Evolutionary conservation across 1,284 basidiomycete genomes (phyloP), one percentile per base, ranked within the genome.

Genomic region (Entoloma clypeatum): DNA sequence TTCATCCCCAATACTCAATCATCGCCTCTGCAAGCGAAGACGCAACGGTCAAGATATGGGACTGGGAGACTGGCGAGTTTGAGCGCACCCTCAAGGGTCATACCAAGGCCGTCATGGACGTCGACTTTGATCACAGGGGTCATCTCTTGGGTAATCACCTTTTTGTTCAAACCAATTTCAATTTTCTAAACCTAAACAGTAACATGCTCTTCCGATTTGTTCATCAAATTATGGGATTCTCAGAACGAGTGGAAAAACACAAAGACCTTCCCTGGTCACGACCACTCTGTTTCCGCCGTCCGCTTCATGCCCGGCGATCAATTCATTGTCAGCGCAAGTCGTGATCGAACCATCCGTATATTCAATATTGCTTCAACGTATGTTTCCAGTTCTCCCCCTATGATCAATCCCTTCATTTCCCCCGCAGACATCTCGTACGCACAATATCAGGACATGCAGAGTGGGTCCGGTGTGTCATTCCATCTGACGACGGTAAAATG

Each of bases 41-140:
- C 58, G 74, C 86, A 25, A 91, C 82, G 2, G 77, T 94, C 54
- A 94, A 94, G 67, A 79, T 95, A 37, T 94, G 92, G 91, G 92
- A 95, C 59, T 95, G 92, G 91, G 92, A 95, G 60, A 87, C 87
- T 26, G 92, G 92, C 18, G 92, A 94, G 51, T 87, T 93, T 56
- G 92, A 95, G 61, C 68, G 88, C 45, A 94, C 92, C 6, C 66
- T 95, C 45, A 95, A 94, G 64, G 90, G 92, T 0, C 92, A 95
- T 67, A 94, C 92, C 25, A 91, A 90, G 59, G 78, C 86, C 13
- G 85, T 95, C 13, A 81, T 81, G 59, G 90, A 93, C 62, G 79
- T 91, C 36, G 88, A 92, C 57, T 95, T 88, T 60, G 91, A 94
- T 61, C 75, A 79, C 47, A 90, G 86, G 62, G 92, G 92, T 17